Evolutionary conservation across 805 yeast species (phyloP).

Genomic region (Torulaspora quercuum): DNA sequence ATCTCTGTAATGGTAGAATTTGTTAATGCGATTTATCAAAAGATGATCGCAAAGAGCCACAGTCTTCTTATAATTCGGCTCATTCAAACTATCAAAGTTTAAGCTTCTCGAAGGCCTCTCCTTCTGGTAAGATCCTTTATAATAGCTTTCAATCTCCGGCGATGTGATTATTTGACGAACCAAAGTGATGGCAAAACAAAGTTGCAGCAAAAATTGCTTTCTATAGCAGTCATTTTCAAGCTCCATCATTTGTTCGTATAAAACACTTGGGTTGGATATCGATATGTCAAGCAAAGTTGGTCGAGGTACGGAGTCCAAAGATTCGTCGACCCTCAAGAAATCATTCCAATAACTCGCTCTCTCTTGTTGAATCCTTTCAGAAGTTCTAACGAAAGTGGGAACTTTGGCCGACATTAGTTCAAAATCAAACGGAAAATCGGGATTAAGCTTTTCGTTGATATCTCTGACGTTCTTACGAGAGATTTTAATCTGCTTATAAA

Average conservation of each 20-base stretch:
- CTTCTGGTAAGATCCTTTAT: slow-evolving; percentile 22
- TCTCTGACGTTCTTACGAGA: slow-evolving; percentile 11
- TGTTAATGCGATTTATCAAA: slow-evolving; percentile 18
- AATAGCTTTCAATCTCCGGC: slow-evolving; percentile 21
- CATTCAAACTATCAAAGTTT: slow-evolving; percentile 16
- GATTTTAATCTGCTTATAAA: slow-evolving; percentile 17
- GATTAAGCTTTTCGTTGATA: slow-evolving; percentile 21
- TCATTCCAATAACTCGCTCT: slow-evolving; percentile 19
- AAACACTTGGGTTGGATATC: slow-evolving; percentile 16
- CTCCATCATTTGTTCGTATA: slow-evolving; percentile 26
- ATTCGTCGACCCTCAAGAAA: slow-evolving; percentile 4
- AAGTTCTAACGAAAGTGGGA: slow-evolving; percentile 22
- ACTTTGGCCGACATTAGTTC: slow-evolving; percentile 6
- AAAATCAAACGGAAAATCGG: slow-evolving; percentile 19
- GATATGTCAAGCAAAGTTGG: slow-evolving; percentile 29
- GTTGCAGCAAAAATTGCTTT: slow-evolving; percentile 31
- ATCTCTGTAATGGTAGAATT: slow-evolving; percentile 28
- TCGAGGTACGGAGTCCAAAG: slow-evolving; percentile 10
- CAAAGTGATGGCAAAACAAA: slow-evolving; percentile 20
- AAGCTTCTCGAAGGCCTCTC: slow-evolving; percentile 21
- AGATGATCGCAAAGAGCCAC: slow-evolving; percentile 17
- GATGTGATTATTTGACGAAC: slow-evolving; percentile 19
- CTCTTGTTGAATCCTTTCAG: slow-evolving; percentile 12
- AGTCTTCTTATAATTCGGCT: slow-evolving; percentile 18
- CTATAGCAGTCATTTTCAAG: slow-evolving; percentile 28